phyloP scores from a whole-genome alignment of 495 filamentous ascomycete genomes.

The Gamarada debralockiae region DNA sequence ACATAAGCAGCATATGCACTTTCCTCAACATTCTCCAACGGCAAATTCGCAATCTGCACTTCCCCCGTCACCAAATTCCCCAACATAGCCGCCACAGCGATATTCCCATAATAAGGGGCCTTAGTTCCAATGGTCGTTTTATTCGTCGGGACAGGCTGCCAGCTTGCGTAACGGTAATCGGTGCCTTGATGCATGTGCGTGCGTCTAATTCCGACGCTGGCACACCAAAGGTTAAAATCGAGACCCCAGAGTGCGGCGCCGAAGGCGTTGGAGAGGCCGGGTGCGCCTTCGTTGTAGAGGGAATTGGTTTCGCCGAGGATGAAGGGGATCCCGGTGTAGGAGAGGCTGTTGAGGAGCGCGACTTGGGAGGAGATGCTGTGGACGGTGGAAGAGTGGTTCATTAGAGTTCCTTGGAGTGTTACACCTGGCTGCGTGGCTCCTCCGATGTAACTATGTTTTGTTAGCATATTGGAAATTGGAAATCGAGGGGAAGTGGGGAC shows the following conservation, averaged over 20 bases:
- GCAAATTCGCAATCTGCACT: slow-evolving; percentile 39
- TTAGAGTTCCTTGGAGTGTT: slow-evolving; percentile 58
- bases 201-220: slow-evolving; percentile 51
- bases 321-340: slow-evolving; percentile 43
- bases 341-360: slow-evolving; percentile 32
- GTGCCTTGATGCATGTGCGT: slow-evolving; percentile 67
- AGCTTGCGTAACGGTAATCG: slow-evolving; percentile 53
- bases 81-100: slow-evolving; percentile 55
- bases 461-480: slow-evolving; percentile 5
- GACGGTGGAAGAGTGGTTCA: slow-evolving; percentile 61
- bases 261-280: slow-evolving; percentile 63
- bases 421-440: slow-evolving; percentile 59
- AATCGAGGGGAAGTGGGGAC: slow-evolving; percentile 9
- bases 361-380: slow-evolving; percentile 33
- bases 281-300: slow-evolving; percentile 59
- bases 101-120: slow-evolving; percentile 63
- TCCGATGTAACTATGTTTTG: slow-evolving; percentile 53
- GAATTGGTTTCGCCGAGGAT: slow-evolving; percentile 66
- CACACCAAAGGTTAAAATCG: slow-evolving; percentile 61
- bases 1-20: slow-evolving; percentile 59
- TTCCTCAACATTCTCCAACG: slow-evolving; percentile 38
- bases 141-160: slow-evolving; percentile 56
- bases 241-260: slow-evolving; percentile 68
- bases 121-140: slow-evolving; percentile 55
- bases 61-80: slow-evolving; percentile 31